Evolutionary conservation across 306 rosid genomes (phyloP).

Genomic region (Mimosa pudica): DNA sequence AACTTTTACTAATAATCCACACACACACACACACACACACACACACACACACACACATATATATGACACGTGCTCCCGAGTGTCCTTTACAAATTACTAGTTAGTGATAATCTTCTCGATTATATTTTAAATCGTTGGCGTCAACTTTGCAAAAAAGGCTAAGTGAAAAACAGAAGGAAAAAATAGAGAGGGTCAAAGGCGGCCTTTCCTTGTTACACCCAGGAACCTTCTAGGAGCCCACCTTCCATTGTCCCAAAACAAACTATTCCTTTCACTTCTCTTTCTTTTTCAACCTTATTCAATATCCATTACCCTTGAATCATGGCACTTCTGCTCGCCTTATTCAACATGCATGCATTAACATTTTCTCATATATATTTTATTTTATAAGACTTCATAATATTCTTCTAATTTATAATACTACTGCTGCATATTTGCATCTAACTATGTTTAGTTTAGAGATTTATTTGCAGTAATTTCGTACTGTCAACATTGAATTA

Average conservation of each 20-base stretch:
- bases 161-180: neutral
- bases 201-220: neutral
- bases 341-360: neutral
- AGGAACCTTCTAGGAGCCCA: neutral
- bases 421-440: neutral
- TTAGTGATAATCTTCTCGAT: too few relatives aligned
- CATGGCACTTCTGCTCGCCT: neutral
- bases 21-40: too few relatives aligned
- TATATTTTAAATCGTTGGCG: too few relatives aligned
- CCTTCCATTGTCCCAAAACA: neutral
- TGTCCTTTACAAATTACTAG: too few relatives aligned
- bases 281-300: too few relatives aligned
- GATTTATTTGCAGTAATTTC: neutral
- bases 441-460: neutral
- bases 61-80: too few relatives aligned
- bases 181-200: neutral
- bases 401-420: neutral
- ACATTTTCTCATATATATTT: neutral
- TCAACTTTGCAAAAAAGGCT: neutral
- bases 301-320: neutral
- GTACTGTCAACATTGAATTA: too few relatives aligned
- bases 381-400: neutral
- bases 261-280: neutral
- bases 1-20: too few relatives aligned
- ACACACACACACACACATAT: too few relatives aligned